Conservation (phyloP, 345 rosid genomes). For the Murraya koenigii region DNA sequence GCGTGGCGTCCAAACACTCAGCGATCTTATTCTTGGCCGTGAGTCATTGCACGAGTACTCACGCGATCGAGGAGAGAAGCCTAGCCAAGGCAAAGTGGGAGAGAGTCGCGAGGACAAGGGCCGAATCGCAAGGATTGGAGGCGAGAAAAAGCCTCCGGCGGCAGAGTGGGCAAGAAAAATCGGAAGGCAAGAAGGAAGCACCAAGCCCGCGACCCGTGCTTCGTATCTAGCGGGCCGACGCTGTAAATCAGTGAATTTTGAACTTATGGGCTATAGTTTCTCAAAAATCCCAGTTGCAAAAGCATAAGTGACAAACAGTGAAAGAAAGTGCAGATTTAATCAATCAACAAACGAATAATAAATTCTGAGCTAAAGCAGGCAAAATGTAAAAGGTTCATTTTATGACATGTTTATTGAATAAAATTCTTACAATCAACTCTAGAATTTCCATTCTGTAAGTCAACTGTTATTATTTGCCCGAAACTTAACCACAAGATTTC, state of each 20-base stretch:
- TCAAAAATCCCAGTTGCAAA: neutral
- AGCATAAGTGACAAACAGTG: neutral
- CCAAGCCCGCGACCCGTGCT: too few relatives aligned
- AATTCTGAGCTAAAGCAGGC: neutral
- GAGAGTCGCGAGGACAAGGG: too few relatives aligned
- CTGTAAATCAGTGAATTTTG: neutral
- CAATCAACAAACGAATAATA: neutral
- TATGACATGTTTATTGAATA: neutral
- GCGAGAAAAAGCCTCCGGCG: too few relatives aligned
- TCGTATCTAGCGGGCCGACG: too few relatives aligned
- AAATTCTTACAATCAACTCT: neutral
- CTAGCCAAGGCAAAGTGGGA: too few relatives aligned
- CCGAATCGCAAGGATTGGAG: too few relatives aligned
- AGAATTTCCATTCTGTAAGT: neutral
- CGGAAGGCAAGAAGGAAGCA: too few relatives aligned
- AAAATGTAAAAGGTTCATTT: neutral
- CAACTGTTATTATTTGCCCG: neutral
- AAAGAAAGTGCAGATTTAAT: neutral
- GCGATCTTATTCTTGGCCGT: too few relatives aligned
- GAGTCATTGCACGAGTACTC: too few relatives aligned
- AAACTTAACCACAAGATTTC: neutral
- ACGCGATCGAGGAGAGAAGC: too few relatives aligned
- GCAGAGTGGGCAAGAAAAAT: too few relatives aligned
- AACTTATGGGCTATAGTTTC: neutral
- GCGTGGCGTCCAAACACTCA: too few relatives aligned